A percentile compares a stretch with the other conserved stretches of the same genome.
Conservation (phyloP, 495 filamentous ascomycete genomes). For the Talaromyces liani region DNA sequence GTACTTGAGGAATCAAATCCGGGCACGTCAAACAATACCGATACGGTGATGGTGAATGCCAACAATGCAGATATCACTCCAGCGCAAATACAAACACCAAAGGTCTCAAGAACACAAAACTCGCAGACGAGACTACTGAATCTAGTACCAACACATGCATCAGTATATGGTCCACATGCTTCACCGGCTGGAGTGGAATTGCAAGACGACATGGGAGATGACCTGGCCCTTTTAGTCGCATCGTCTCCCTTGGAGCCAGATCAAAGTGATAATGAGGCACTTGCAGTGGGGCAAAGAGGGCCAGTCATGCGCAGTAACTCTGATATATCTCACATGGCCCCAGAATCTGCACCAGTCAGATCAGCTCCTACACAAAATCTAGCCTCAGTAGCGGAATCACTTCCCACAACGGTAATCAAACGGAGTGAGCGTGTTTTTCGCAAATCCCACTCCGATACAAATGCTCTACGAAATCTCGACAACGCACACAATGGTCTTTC, state of each 20-base stretch:
- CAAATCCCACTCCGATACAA: slow-evolving; percentile 6
- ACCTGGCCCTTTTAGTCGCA: not conserved
- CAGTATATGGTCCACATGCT: slow-evolving; percentile 3
- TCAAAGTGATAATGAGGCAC: not conserved
- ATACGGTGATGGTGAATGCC: not conserved
- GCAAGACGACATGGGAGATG: not conserved
- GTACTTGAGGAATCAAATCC: slow-evolving; percentile 25
- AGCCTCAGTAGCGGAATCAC: not conserved
- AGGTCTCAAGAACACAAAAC: slow-evolving; percentile 1
- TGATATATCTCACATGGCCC: slow-evolving; percentile 3
- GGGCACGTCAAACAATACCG: not conserved
- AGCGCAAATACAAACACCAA: not conserved
- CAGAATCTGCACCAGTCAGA: not conserved
- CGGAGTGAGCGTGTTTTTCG: slow-evolving; percentile 1
- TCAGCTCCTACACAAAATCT: not conserved
- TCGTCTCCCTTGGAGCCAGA: not conserved
- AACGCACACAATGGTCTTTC: not conserved
- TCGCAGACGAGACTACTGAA: slow-evolving; percentile 16
- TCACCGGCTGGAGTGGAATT: slow-evolving; percentile 7
- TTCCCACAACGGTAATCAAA: not conserved
- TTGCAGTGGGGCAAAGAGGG: not conserved
- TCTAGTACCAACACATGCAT: slow-evolving; percentile 4
- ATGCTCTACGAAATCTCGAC: not conserved
- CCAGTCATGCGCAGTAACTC: slow-evolving; percentile 3
- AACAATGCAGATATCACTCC: not conserved